Evolutionary conservation across 1,284 basidiomycete genomes (phyloP).

Genomic region (Cryptococcus sp.): DNA sequence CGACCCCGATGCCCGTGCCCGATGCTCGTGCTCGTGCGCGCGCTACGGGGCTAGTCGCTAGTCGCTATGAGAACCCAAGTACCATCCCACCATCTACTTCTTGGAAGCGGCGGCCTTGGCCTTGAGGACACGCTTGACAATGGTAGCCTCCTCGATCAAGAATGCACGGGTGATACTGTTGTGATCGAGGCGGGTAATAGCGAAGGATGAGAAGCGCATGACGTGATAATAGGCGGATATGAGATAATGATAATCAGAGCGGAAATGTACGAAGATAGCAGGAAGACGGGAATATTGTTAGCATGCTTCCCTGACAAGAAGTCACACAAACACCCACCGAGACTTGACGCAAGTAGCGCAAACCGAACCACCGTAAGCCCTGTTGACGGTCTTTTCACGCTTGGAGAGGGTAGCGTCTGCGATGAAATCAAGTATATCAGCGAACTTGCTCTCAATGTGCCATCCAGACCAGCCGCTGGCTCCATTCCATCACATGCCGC

Average conservation of each 20-base stretch:
- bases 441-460: background rate
- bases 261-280: background rate
- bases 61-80: too few species aligned
- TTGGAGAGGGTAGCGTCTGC: constrained; percentile 84
- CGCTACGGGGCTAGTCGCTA: too few species aligned
- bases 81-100: constrained; percentile 41
- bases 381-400: constrained; percentile 88
- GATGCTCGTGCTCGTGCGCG: too few species aligned
- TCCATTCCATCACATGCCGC: constrained; percentile 1
- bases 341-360: constrained; percentile 91
- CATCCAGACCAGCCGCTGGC: background rate
- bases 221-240: background rate
- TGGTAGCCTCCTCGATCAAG: constrained; percentile 99
- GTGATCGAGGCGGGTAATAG: constrained; percentile 1
- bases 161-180: constrained; percentile 94
- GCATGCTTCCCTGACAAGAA: background rate
- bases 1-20: too few species aligned
- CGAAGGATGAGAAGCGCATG: constrained; percentile 2
- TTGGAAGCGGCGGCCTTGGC: constrained; percentile 58
- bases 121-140: constrained; percentile 99
- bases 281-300: background rate
- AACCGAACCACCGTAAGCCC: constrained; percentile 93
- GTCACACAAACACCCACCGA: constrained; percentile 61
- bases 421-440: background rate
- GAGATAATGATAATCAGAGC: background rate